A percentile compares a stretch with the other conserved stretches of the same genome.
phyloP scores from a whole-genome alignment of 495 filamentous ascomycete genomes.

The Penicillium malachiteum region DNA sequence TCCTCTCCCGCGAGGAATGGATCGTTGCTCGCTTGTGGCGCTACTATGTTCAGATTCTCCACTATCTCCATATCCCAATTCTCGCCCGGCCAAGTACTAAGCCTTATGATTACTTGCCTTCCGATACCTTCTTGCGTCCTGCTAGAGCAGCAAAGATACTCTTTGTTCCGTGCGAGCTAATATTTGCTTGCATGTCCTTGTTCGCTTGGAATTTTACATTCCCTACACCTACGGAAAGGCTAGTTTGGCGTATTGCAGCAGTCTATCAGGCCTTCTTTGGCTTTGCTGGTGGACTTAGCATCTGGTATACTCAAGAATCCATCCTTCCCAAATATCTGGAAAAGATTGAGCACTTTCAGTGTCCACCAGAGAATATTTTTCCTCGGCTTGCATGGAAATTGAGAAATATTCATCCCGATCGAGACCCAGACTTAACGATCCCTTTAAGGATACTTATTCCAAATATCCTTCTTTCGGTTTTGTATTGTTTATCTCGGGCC shows the following conservation, averaged over 20 bases:
- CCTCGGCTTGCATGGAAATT: conserved; percentile 7
- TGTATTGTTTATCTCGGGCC: conserved; percentile 21
- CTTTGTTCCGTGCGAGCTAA: conserved; percentile 7
- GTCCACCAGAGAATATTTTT: neutral
- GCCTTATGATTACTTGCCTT: conserved; percentile 22
- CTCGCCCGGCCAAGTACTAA: conserved; percentile 8
- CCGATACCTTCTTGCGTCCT: conserved; percentile 7
- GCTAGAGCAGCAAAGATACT: conserved; percentile 14
- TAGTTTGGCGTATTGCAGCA: conserved; percentile 28
- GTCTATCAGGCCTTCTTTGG: conserved; percentile 17
- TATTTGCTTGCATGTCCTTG: conserved; percentile 28
- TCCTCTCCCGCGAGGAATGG: conserved; percentile 21
- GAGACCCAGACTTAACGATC: conserved; percentile 13
- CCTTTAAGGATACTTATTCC: conserved; percentile 17
- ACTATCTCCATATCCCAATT: conserved; percentile 15
- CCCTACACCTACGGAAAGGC: conserved; percentile 17
- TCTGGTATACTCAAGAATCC: neutral
- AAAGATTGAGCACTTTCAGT: neutral
- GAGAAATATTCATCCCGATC: conserved; percentile 18
- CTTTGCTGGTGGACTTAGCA: conserved; percentile 5
- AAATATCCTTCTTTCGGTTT: conserved; percentile 8
- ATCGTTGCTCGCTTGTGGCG: conserved; percentile 17
- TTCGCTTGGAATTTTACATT: conserved; percentile 31
- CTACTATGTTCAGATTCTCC: conserved; percentile 20
- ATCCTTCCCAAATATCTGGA: neutral